Conservation (phyloP, 192 early-diverging fungal species). For the Phycomyces blakesleeanus region DNA sequence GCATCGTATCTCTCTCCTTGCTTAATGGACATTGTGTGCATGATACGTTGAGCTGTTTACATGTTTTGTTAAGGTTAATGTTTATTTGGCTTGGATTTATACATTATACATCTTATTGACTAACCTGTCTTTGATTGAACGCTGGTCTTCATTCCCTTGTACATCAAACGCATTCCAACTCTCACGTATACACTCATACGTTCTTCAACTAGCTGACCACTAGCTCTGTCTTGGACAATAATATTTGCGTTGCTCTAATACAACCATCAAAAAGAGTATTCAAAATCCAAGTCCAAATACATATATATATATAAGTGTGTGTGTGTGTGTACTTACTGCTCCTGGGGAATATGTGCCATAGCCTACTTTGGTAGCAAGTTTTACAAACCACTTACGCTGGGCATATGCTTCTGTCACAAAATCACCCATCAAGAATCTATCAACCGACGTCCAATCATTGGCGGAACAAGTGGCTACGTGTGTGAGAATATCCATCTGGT, state of each 20-base stretch:
- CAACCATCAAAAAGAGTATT: too few species aligned
- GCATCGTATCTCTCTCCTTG: conserved; percentile 72
- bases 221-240: conserved; percentile 66
- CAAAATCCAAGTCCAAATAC: too few species aligned
- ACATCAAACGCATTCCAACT: conserved; percentile 73
- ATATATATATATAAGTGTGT: too few species aligned
- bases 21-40: conserved; percentile 49
- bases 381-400: conserved; percentile 45
- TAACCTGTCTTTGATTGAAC: conserved; percentile 40
- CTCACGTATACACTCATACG: conserved; percentile 75
- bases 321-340: conserved; percentile 23
- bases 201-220: conserved; percentile 69
- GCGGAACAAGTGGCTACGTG: conserved; percentile 76
- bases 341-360: conserved; percentile 45
- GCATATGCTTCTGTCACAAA: conserved; percentile 76
- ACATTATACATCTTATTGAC: not conserved
- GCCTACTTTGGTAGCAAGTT: conserved; percentile 34
- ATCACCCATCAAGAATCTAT: conserved; percentile 68
- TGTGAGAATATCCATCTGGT: conserved; percentile 69
- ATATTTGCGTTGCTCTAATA: conserved; percentile 73
- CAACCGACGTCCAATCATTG: conserved; percentile 61
- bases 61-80: not conserved
- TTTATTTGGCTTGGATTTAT: too few species aligned
- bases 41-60: conserved; percentile 35
- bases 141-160: conserved; percentile 55